Evolutionary conservation across 228 moss, liverwort and hornwort genomes (phyloP), one percentile per base, ranked within the genome.

Genomic region (Sphagnum fallax): DNA sequence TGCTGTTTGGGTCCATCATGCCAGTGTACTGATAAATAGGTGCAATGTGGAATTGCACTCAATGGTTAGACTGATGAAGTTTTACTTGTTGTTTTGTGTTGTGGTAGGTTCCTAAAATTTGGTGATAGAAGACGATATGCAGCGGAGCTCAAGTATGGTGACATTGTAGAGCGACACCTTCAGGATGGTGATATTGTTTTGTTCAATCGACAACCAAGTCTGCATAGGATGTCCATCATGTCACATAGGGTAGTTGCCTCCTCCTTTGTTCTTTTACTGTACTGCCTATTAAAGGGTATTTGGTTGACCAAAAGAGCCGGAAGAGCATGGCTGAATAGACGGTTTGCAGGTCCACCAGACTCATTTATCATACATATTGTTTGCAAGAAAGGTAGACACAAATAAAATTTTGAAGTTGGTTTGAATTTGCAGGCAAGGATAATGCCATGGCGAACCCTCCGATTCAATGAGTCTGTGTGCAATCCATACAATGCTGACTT

Each of bases 401-500:
- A 32, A 32, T 32, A 32, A 32, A 32, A 14, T 57, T 50, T 70
- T 70, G 60, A 58, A 70, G 32, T 32, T 32, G 32, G 32, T 32
- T 32, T 32, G 32, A 32, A 32, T 32, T 58, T 82, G 76, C 87
- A 98, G 97, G 97, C 88, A 49, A 90, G 88, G 77, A 63, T 98
- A 48, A 93, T 98, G 93, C 93, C 97, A 13, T 98, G 97, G 97
- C 88, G 97, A 69, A 98, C 97, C 13, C 85, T 98, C 16, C 74
- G 97, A 65, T 98, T 98, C 62, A 98, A 98, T 58, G 97, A 98
- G 76, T 93, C 93, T 51, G 93, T 98, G 51, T 98, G 97, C 74
- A 93, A 98, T 76, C 97, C 97, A 62, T 98, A 98, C 65, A 98
- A 98, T 87, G 97, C 97, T 64, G 97, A 98, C 79, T 98, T 98